Evolutionary conservation across 1,139 yeast species (phyloP), one percentile per base, ranked within the genome.

Genomic region (Torulaspora globosa): DNA sequence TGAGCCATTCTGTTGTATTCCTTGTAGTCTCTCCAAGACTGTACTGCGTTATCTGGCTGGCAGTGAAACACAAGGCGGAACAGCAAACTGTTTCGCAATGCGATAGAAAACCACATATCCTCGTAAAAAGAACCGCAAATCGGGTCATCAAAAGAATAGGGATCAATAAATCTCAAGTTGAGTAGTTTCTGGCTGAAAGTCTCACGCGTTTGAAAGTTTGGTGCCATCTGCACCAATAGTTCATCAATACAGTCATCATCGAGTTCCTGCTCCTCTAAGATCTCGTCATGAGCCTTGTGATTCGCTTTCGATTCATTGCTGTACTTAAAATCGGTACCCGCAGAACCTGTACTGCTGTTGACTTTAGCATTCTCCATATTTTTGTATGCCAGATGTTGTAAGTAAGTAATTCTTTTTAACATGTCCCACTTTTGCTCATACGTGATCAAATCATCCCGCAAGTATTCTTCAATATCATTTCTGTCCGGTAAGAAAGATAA

Each of bases 11-110:
- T 77, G 40, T 78, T 75, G 63, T 74, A 86, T 31, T 76, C 80
- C 62, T 87, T 89, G 65, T 89, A 94, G 41, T 88, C 96, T 48
- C 78, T 78, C 99, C 99, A 94, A 0, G 92, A 78, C 18, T 75
- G 73, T 11, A 92, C 97, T 12, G 78, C 73, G 62, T 92, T 88
- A 65, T 94, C 98, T 0, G 99, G 99, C 63, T 92, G 97, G 53
- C 89, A 81, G 54, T 90, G 92, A 74, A 94, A 94, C 2, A 92
- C 88, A 66, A 84, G 74, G 50, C 97, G 74, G 69, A 78, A 94
- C 6, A 92, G 70, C 50, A 79, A 75, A 0, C 97, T 89, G 61
- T 94, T 94, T 56, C 90, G 75, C 49, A 84, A 72, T 0, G 98
- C 97, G 61, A 79, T 80, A 9, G 85, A 83, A 59, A 75, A 78